Evolutionary conservation across 1,139 yeast genomes (phyloP).

Genomic region (Sugiyamaella pinicola): DNA sequence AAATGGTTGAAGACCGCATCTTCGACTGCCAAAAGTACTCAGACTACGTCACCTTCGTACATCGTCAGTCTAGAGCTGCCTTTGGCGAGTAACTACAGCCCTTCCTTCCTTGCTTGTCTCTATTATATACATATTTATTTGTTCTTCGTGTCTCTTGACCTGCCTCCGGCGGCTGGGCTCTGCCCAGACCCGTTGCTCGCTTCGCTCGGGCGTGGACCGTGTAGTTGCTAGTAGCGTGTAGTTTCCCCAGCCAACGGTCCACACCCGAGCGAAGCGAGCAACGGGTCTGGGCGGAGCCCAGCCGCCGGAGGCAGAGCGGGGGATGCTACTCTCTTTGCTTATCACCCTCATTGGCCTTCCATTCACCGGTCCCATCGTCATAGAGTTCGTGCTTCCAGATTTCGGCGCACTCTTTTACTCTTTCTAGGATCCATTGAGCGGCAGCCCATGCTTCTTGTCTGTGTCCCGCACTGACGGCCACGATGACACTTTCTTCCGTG

Average conservation of each 20-base stretch:
- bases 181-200: slow-evolving; percentile 1
- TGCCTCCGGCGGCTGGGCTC: background rate
- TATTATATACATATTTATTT: slow-evolving; percentile 5
- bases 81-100: background rate
- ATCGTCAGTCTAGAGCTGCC: slow-evolving; percentile 36
- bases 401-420: slow-evolving; percentile 48
- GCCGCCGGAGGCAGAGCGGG: background rate
- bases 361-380: slow-evolving; percentile 43
- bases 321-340: background rate
- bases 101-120: too few species aligned
- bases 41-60: slow-evolving; percentile 40
- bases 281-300: background rate
- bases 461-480: slow-evolving; percentile 51
- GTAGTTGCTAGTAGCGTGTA: too few species aligned
- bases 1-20: slow-evolving; percentile 75
- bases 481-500: slow-evolving; percentile 48
- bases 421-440: slow-evolving; percentile 49
- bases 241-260: too few species aligned
- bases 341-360: slow-evolving; percentile 46
- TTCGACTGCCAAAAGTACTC: slow-evolving; percentile 36
- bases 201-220: background rate
- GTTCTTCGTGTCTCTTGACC: background rate
- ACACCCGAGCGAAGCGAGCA: background rate
- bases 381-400: slow-evolving; percentile 54
- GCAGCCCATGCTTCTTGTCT: slow-evolving; percentile 53